Conservation (phyloP, 2,329 filamentous ascomycete species). For the Nothophaeocryptopus gaeumannii region DNA sequence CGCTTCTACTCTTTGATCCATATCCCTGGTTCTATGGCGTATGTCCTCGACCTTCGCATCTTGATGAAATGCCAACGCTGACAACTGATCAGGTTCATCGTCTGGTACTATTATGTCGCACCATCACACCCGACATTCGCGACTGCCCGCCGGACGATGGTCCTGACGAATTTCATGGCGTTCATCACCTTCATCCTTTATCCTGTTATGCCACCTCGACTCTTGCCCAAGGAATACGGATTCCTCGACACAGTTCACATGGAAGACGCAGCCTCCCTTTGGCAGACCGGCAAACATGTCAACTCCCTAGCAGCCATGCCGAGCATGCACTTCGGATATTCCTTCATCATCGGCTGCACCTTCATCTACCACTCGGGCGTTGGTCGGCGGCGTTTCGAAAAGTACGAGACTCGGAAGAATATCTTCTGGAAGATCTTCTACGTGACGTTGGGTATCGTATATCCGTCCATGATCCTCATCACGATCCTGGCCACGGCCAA, state of each 20-base stretch:
- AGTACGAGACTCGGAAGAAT: constrained; percentile 43
- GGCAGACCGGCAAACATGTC: constrained; percentile 46
- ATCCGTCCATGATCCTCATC: constrained; percentile 54
- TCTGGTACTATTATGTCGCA: constrained; percentile 59
- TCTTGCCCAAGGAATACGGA: constrained; percentile 42
- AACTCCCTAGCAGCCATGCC: constrained; percentile 45
- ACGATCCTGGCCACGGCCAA: constrained; percentile 61
- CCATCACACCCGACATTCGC: constrained; percentile 46
- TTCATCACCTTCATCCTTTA: constrained; percentile 51
- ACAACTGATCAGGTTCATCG: constrained; percentile 8
- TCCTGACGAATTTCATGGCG: constrained; percentile 51
- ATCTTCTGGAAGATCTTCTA: constrained; percentile 45
- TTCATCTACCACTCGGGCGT: constrained; percentile 51
- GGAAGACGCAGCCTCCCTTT: constrained; percentile 43
- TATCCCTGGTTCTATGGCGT: constrained; percentile 58
- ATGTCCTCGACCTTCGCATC: no score
- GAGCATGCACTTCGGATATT: constrained; percentile 53
- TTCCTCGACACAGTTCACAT: constrained; percentile 46
- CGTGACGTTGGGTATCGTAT: constrained; percentile 48
- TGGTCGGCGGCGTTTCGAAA: constrained; percentile 38
- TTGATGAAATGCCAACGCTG: no score
- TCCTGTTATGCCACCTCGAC: constrained; percentile 50
- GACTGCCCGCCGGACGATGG: constrained; percentile 41
- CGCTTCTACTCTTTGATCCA: constrained; percentile 59
- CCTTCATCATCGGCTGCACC: constrained; percentile 51